Conservation (phyloP, 345 rosid species). For the Tarenaya hassleriana region DNA sequence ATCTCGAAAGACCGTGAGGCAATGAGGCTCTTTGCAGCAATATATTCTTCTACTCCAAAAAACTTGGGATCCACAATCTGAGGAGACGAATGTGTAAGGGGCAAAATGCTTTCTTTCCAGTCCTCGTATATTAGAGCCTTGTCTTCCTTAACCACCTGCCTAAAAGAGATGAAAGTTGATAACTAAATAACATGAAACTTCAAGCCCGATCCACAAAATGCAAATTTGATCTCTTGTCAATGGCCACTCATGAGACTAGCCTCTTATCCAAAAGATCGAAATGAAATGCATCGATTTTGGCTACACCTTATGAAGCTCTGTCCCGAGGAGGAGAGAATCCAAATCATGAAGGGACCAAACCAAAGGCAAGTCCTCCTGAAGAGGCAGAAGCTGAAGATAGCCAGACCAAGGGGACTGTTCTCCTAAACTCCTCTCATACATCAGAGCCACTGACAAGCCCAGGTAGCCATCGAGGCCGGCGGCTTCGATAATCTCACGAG, state of each 20-base stretch:
- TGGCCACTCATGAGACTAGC: too few relatives aligned
- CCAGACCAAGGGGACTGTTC: slow-evolving; percentile 70
- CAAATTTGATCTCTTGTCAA: too few relatives aligned
- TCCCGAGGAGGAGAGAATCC: slow-evolving; percentile 60
- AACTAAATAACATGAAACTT: too few relatives aligned
- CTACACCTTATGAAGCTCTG: slow-evolving; percentile 79
- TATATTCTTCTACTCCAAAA: slow-evolving; percentile 58
- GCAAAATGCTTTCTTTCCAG: slow-evolving; percentile 64
- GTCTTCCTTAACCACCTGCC: slow-evolving; percentile 80
- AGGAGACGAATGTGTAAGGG: slow-evolving; percentile 41
- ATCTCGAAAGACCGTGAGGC: slow-evolving; percentile 75
- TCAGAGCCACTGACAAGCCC: slow-evolving; percentile 66
- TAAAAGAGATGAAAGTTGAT: slow-evolving; percentile 24
- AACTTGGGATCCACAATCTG: slow-evolving; percentile 23
- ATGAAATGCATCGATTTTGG: neutral
- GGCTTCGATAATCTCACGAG: slow-evolving; percentile 43
- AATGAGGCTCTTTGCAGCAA: slow-evolving; percentile 61
- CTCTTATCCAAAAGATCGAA: too few relatives aligned
- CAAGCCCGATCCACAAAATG: too few relatives aligned
- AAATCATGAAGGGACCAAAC: slow-evolving; percentile 59
- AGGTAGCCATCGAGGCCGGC: slow-evolving; percentile 58
- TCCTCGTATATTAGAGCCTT: slow-evolving; percentile 59
- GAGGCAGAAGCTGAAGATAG: slow-evolving; percentile 66
- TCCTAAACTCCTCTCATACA: slow-evolving; percentile 76
- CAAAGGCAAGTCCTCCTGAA: slow-evolving; percentile 51